Percentiles rank a stretch among this genome's conserved stretches.
phyloP scores from a whole-genome alignment of 192 early-diverging fungal species.

The Coemansia sp. region DNA sequence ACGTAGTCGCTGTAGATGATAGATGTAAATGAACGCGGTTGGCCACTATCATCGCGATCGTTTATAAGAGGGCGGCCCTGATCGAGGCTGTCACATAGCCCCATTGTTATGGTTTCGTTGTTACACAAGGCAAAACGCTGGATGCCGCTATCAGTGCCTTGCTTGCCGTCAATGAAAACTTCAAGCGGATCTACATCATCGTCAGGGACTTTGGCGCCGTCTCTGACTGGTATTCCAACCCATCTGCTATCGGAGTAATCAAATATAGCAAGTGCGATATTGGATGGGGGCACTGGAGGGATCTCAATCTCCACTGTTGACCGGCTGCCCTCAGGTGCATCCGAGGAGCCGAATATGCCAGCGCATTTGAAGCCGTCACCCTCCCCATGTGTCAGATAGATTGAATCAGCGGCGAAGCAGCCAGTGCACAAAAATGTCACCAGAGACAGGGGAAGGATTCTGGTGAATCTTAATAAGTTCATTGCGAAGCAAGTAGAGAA shows the following conservation, averaged over 20 bases:
- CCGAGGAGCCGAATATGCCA: slow-evolving; percentile 37
- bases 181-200: slow-evolving; percentile 23
- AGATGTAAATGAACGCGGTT: slow-evolving; percentile 35
- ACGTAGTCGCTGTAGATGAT: slow-evolving; percentile 46
- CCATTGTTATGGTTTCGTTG: slow-evolving; percentile 53
- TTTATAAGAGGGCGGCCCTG: slow-evolving; percentile 60
- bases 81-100: slow-evolving; percentile 55
- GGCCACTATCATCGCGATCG: slow-evolving; percentile 36
- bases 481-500: no score
- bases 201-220: slow-evolving; percentile 36
- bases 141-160: slow-evolving; percentile 7
- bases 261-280: slow-evolving; percentile 42
- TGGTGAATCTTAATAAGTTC: no score
- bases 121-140: slow-evolving; percentile 55
- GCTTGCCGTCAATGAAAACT: slow-evolving; percentile 13
- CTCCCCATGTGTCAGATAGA: slow-evolving; percentile 36
- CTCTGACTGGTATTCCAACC: slow-evolving; percentile 44
- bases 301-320: slow-evolving; percentile 40
- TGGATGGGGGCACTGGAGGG: slow-evolving; percentile 41
- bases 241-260: slow-evolving; percentile 45
- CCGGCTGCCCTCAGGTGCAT: slow-evolving; percentile 17
- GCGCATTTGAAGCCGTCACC: slow-evolving; percentile 51
- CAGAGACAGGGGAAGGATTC: neutral
- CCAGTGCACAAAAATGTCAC: slow-evolving; percentile 1
- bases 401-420: slow-evolving; percentile 20